Conservation (phyloP, 2,329 filamentous ascomycete genomes). For the Verticillium zaregamsianum region DNA sequence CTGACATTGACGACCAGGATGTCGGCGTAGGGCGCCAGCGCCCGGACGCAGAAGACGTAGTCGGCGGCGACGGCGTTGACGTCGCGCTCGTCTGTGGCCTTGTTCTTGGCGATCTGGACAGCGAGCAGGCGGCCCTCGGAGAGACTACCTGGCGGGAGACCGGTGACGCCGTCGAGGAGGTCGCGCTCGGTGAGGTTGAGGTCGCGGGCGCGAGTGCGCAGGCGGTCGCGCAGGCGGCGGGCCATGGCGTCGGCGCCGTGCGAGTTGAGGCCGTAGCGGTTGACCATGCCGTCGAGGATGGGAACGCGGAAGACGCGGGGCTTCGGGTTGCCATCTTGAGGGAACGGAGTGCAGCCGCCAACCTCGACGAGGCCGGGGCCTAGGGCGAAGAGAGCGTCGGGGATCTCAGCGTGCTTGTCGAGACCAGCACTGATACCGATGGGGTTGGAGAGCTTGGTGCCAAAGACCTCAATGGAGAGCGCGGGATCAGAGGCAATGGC, state of each 20-base stretch:
- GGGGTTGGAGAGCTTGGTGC: conserved; percentile 73
- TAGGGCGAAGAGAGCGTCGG: conserved; percentile 76
- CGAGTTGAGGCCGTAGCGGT: conserved; percentile 93
- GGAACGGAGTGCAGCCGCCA: conserved; percentile 81
- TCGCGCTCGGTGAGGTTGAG: conserved; percentile 66
- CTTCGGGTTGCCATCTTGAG: conserved; percentile 82
- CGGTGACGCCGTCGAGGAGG: conserved; percentile 73
- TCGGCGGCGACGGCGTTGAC: conserved; percentile 74
- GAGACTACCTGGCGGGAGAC: conserved; percentile 79
- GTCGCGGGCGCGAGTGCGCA: conserved; percentile 70
- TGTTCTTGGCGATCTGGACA: conserved; percentile 97
- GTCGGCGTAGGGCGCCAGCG: conserved; percentile 83
- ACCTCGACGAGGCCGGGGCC: conserved; percentile 88
- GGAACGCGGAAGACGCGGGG: conserved; percentile 86
- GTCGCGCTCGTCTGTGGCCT: conserved; percentile 79
- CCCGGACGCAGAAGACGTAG: conserved; percentile 86
- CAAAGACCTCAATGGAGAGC: conserved; percentile 59
- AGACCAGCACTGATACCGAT: conserved; percentile 93
- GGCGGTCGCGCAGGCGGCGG: conserved; percentile 68
- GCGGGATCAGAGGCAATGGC: conserved; percentile 22
- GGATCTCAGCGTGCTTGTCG: conserved; percentile 90
- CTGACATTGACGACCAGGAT: conserved; percentile 98
- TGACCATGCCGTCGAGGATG: conserved; percentile 82
- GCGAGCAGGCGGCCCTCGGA: conserved; percentile 71
- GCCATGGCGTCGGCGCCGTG: conserved; percentile 86